These are phyloP conservation scores for Echites panduratus DNA, from an alignment of 257 asterid species.

Conservation along the genomic window DNA sequence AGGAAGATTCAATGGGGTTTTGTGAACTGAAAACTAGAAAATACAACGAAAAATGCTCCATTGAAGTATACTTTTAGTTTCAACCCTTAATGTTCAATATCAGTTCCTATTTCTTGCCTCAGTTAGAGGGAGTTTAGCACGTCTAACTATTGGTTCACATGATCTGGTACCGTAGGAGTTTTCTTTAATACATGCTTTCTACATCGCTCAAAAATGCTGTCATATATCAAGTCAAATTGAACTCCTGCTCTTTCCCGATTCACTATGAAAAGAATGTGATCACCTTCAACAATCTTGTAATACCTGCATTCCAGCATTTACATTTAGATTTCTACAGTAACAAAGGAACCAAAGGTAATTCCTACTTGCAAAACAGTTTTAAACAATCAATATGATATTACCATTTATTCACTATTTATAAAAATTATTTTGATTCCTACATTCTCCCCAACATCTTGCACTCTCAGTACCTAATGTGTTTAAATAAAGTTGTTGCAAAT, in stretches of 20 bases:
- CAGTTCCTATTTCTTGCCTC: constrained; percentile 5
- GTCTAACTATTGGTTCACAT: constrained; percentile 27
- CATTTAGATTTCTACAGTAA: not conserved
- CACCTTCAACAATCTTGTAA: constrained; percentile 90
- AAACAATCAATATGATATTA: not conserved
- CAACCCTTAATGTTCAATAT: not conserved
- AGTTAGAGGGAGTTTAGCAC: not conserved
- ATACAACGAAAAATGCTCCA: not conserved
- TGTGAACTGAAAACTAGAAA: not conserved
- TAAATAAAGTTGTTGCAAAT: not conserved
- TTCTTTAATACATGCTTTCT: constrained; percentile 78
- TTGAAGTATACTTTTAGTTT: not conserved
- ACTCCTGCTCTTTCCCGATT: constrained; percentile 93
- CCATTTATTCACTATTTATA: not conserved
- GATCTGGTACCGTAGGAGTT: constrained; percentile 55
- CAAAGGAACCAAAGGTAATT: not conserved
- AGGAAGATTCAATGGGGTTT: not conserved
- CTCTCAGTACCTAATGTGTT: not conserved
- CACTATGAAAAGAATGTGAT: constrained; percentile 83
- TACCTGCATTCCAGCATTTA: constrained; percentile 45
- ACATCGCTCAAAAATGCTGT: constrained; percentile 86
- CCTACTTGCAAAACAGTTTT: not conserved
- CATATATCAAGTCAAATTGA: constrained; percentile 84
- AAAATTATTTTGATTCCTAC: not conserved
- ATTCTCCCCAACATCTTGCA: not conserved